A percentile compares a stretch with the other conserved stretches of the same genome.
phyloP scores from a whole-genome alignment of 2,329 filamentous ascomycete species.

The Clonostachys solani region DNA sequence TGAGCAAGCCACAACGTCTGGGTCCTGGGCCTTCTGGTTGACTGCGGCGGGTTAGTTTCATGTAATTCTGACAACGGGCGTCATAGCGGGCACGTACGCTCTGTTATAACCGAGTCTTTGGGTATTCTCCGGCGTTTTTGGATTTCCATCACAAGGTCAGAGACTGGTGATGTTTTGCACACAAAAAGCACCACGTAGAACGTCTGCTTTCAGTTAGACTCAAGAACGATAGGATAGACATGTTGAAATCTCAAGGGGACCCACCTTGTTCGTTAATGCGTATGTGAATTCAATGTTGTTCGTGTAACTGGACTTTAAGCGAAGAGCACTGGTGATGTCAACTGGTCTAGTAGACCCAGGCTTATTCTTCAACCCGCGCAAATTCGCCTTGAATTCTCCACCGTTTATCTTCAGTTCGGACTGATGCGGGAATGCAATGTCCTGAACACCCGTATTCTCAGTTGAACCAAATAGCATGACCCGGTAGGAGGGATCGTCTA shows the following conservation, averaged over 20 bases:
- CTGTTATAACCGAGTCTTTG: slow-evolving; percentile 75
- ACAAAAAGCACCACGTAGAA: slow-evolving; percentile 71
- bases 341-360: slow-evolving; percentile 90
- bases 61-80: not conserved
- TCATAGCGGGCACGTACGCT: slow-evolving; percentile 55
- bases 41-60: slow-evolving; percentile 45
- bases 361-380: slow-evolving; percentile 93
- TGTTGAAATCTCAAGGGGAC: slow-evolving; percentile 13
- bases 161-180: slow-evolving; percentile 66
- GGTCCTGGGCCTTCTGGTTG: slow-evolving; percentile 74
- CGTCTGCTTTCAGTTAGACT: slow-evolving; percentile 44
- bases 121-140: slow-evolving; percentile 67
- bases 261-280: slow-evolving; percentile 82
- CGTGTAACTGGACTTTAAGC: slow-evolving; percentile 64
- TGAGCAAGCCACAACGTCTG: slow-evolving; percentile 85
- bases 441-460: slow-evolving; percentile 59
- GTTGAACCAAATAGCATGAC: slow-evolving; percentile 82
- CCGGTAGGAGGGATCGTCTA: slow-evolving; percentile 56
- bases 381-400: slow-evolving; percentile 85
- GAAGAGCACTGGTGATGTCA: slow-evolving; percentile 78
- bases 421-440: slow-evolving; percentile 87
- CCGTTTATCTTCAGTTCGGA: slow-evolving; percentile 89
- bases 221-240: not conserved
- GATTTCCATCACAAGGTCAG: slow-evolving; percentile 66
- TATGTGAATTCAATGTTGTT: slow-evolving; percentile 87